phyloP scores from a whole-genome alignment of 2,329 filamentous ascomycete genomes.

The Xylariaceae sp. region DNA sequence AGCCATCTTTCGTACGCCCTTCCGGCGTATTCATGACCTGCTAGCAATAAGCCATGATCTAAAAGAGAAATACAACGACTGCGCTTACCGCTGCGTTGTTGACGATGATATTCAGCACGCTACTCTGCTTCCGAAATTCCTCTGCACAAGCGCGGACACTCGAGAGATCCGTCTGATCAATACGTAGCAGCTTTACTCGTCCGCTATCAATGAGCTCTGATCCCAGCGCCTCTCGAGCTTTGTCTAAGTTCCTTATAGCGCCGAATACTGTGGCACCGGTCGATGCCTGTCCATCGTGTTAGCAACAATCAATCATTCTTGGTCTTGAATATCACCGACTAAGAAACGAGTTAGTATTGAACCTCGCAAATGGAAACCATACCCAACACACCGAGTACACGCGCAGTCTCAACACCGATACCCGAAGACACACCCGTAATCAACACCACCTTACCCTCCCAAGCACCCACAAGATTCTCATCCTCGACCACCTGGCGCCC shows the following conservation, averaged over 20 bases:
- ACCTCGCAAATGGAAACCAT: no score
- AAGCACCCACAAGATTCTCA: slow-evolving; percentile 29
- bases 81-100: slow-evolving; percentile 17
- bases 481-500: slow-evolving; percentile 36
- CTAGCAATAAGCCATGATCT: neutral
- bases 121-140: slow-evolving; percentile 14
- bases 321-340: no score
- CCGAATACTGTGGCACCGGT: slow-evolving; percentile 42
- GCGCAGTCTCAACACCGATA: slow-evolving; percentile 33
- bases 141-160: slow-evolving; percentile 11
- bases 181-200: slow-evolving; percentile 33
- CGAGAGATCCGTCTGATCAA: slow-evolving; percentile 21
- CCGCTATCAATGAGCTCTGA: slow-evolving; percentile 26
- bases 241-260: slow-evolving; percentile 38
- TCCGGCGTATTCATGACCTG: slow-evolving; percentile 13
- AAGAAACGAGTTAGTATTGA: no score
- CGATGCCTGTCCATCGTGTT: slow-evolving; percentile 11
- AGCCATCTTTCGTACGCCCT: slow-evolving; percentile 12
- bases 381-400: no score
- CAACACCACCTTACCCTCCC: slow-evolving; percentile 34
- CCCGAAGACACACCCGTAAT: slow-evolving; percentile 41
- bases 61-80: neutral
- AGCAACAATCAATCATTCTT: no score
- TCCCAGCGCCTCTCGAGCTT: slow-evolving; percentile 32
- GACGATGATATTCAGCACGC: slow-evolving; percentile 16